Evolutionary conservation across 495 filamentous ascomycete genomes (phyloP).

Genomic region (Xylaria cubensis): DNA sequence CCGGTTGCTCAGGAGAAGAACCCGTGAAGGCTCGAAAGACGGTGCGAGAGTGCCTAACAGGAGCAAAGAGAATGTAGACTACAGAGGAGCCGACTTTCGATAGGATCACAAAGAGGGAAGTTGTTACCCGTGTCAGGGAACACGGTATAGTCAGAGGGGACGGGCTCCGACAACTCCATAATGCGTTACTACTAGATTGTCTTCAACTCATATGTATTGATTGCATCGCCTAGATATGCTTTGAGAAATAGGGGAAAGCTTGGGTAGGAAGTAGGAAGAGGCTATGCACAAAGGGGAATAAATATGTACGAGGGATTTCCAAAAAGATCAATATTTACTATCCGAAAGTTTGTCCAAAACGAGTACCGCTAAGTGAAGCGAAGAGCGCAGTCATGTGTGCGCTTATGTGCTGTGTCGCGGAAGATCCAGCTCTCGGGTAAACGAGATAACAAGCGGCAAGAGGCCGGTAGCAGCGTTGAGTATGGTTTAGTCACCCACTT

Average conservation of each 20-base stretch:
- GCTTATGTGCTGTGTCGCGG: background rate
- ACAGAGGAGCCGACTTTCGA: background rate
- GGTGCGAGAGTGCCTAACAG: background rate
- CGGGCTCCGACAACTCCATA: background rate
- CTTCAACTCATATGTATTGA: background rate
- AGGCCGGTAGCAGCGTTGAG: background rate
- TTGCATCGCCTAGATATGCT: background rate
- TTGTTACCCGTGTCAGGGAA: background rate
- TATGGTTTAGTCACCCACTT: background rate
- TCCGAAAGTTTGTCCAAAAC: background rate
- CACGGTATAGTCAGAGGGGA: background rate
- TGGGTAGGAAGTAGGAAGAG: background rate
- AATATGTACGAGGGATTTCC: background rate
- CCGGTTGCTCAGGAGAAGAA: slow-evolving; percentile 8
- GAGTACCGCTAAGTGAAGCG: background rate
- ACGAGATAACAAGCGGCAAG: background rate
- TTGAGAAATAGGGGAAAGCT: background rate
- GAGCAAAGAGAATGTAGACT: background rate
- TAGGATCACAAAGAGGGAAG: background rate
- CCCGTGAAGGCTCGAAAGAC: background rate
- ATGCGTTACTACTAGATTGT: background rate
- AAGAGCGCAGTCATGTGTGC: background rate
- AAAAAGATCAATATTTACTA: background rate
- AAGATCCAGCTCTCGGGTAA: background rate
- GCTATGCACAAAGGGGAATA: background rate